Conservation (phyloP, 257 asterid genomes). For the Perilla frutescens region DNA sequence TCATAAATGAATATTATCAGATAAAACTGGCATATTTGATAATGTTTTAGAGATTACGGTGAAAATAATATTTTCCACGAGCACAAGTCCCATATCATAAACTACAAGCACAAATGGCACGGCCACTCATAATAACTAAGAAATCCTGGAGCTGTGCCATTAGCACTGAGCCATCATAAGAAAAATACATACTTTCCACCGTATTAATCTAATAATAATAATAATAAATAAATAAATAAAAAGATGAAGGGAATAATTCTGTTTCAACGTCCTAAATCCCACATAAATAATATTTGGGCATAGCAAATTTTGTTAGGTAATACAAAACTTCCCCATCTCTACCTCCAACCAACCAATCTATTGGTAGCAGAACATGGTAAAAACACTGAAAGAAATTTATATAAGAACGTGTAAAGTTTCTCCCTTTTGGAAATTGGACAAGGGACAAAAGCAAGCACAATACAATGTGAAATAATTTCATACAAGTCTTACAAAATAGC, state of each 20-base stretch:
- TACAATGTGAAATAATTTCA: neutral
- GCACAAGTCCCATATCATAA: too few species aligned
- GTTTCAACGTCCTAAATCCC: too few species aligned
- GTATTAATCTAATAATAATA: neutral
- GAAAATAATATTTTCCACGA: neutral
- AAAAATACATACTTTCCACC: neutral
- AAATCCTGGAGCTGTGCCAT: neutral
- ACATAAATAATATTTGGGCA: neutral
- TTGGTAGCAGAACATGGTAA: too few species aligned
- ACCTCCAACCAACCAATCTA: too few species aligned
- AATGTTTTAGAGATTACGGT: neutral
- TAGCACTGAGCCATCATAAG: neutral
- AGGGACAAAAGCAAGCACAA: neutral
- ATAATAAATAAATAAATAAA: too few species aligned
- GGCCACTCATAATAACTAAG: too few species aligned
- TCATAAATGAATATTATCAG: neutral
- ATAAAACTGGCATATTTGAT: neutral
- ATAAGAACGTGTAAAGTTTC: neutral
- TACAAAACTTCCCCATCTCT: neutral
- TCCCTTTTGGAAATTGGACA: neutral
- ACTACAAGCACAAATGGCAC: too few species aligned
- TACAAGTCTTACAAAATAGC: neutral
- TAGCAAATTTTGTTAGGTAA: too few species aligned
- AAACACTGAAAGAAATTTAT: too few species aligned
- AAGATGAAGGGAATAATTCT: too few species aligned